Conservation (phyloP, 2,329 filamentous ascomycete species). For the Diaporthe citri region DNA sequence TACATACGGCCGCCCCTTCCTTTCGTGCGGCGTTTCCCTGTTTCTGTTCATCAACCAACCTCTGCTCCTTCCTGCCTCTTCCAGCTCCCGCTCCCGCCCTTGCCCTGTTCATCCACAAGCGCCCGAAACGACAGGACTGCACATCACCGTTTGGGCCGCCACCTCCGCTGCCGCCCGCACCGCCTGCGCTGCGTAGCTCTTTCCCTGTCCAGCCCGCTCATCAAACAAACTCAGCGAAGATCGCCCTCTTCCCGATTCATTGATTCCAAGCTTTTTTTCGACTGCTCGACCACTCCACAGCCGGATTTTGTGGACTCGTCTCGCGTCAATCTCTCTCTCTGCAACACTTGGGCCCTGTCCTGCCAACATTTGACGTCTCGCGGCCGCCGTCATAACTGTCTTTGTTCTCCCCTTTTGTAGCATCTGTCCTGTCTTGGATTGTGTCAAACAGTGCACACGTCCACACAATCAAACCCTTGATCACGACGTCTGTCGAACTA, state of each 20-base stretch:
- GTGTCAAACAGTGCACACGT: slow-evolving; percentile 18
- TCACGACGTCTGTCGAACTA: background rate
- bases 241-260: slow-evolving; percentile 30
- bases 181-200: background rate
- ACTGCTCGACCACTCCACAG: slow-evolving; percentile 28
- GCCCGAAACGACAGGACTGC: slow-evolving; percentile 24
- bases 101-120: background rate
- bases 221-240: slow-evolving; percentile 24
- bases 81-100: background rate
- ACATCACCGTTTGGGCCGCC: slow-evolving; percentile 20
- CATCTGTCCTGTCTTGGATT: slow-evolving; percentile 15
- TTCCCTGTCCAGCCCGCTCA: slow-evolving; percentile 22
- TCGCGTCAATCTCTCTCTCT: slow-evolving; percentile 19
- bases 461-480: slow-evolving; percentile 1
- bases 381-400: slow-evolving; percentile 18
- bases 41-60: background rate
- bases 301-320: slow-evolving; percentile 21
- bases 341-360: slow-evolving; percentile 20
- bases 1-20: background rate
- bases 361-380: slow-evolving; percentile 14
- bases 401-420: slow-evolving; percentile 22
- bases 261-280: slow-evolving; percentile 25
- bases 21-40: background rate
- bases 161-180: slow-evolving; percentile 18
- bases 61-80: background rate